Percentiles rank a stretch among this genome's conserved stretches.
Conservation (phyloP, 371 early-diverging fungal species). For the Saksenaea oblongispora region DNA sequence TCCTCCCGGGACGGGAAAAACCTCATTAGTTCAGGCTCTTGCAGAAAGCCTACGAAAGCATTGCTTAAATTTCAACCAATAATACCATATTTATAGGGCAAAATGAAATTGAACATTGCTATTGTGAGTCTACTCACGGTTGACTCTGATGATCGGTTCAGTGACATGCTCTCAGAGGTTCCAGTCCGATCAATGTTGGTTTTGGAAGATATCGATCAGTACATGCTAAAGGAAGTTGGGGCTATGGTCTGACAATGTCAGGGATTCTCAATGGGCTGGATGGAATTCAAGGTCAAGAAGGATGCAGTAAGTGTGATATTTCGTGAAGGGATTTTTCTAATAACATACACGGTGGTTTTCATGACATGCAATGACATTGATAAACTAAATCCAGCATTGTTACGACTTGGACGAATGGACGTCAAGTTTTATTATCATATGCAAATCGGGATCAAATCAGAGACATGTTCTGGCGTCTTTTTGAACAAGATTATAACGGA, state of each 20-base stretch:
- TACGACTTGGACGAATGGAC: no score
- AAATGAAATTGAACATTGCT: constrained; percentile 43
- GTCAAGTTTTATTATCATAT: no score
- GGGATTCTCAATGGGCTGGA: constrained; percentile 95
- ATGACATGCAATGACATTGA: no score
- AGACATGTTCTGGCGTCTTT: no score
- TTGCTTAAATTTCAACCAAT: not conserved
- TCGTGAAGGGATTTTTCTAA: no score
- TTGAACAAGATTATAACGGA: no score
- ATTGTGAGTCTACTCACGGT: constrained; percentile 35
- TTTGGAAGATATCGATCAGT: constrained; percentile 55
- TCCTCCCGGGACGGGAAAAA: constrained; percentile 74
- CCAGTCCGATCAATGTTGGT: constrained; percentile 39
- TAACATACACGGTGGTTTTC: no score
- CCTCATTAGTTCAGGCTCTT: constrained; percentile 63
- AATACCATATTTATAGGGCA: constrained; percentile 28
- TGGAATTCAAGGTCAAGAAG: constrained; percentile 91
- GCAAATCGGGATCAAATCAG: no score
- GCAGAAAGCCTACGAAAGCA: constrained; percentile 35
- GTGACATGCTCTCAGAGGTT: constrained; percentile 19
- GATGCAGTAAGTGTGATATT: constrained; percentile 61
- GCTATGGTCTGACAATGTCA: constrained; percentile 84
- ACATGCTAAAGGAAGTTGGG: constrained; percentile 19
- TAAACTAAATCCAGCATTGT: no score
- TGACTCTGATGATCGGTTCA: constrained; percentile 40